These are phyloP conservation scores for Alternaria sp. DNA, from an alignment of 2,329 filamentous ascomycete species.

Conservation along the genomic window DNA sequence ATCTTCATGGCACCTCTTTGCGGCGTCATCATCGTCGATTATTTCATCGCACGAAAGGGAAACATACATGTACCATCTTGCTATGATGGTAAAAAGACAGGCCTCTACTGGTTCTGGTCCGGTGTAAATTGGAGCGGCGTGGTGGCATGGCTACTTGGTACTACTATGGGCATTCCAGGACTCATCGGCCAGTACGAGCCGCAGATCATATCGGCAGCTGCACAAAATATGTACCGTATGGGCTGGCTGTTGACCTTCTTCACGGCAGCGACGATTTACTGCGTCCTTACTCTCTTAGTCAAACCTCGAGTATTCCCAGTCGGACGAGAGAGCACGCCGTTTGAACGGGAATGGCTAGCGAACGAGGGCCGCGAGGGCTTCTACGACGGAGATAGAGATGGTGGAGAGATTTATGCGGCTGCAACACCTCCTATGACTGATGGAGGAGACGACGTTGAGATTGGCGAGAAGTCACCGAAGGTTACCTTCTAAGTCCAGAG, in stretches of 20 bases:
- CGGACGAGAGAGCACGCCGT: slow-evolving; percentile 28
- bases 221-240: slow-evolving; percentile 50
- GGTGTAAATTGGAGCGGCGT: slow-evolving; percentile 48
- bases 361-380: slow-evolving; percentile 40
- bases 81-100: slow-evolving; percentile 37
- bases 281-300: slow-evolving; percentile 25
- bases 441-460: slow-evolving; percentile 19
- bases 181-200: slow-evolving; percentile 44
- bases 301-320: slow-evolving; percentile 30
- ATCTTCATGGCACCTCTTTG: slow-evolving; percentile 43
- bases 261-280: slow-evolving; percentile 40
- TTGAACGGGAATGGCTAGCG: slow-evolving; percentile 35
- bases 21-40: slow-evolving; percentile 50
- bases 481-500: slow-evolving; percentile 5
- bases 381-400: slow-evolving; percentile 39
- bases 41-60: slow-evolving; percentile 53
- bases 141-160: slow-evolving; percentile 41
- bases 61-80: slow-evolving; percentile 54
- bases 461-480: slow-evolving; percentile 21
- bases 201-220: slow-evolving; percentile 41
- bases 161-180: slow-evolving; percentile 47
- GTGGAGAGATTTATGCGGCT: slow-evolving; percentile 19
- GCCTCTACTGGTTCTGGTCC: slow-evolving; percentile 43
- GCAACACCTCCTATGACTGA: slow-evolving; percentile 25
- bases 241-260: slow-evolving; percentile 47